Evolutionary conservation across 148 eudicot species (phyloP), one percentile per base, ranked within the genome.

Genomic region (Diospyros kaki): DNA sequence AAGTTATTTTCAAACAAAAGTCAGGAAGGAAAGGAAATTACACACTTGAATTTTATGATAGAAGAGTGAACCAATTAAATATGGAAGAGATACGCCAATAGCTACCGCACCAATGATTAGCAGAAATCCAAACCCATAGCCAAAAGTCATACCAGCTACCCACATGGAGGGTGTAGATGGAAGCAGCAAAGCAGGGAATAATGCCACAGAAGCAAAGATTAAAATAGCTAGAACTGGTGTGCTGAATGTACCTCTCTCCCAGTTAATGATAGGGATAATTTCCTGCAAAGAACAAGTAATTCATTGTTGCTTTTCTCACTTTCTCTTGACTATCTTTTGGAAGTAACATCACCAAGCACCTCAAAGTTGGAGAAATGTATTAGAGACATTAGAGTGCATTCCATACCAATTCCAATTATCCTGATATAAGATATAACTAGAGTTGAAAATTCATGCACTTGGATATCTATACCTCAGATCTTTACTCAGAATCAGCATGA

Each of bases 141-240:
- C 98, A 73, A 92, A 94, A 60, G 92, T 94, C 97, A 94, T 92
- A 74, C 97, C 98, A 58, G 96, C 97, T 68, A 92, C 84, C 98
- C 98, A 94, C 93, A 90, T 89, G 60, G 98, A 94, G 41, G 98
- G 98, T 41, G 96, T 76, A 60, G 96, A 89, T 75, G 98, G 98
- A 59, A 94, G 44, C 74, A 90, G 83, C 60, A 94, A 54, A 9
- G 83, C 65, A 43, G 98, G 98, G 77, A 94, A 94, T 62, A 94
- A 67, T 52, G 96, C 89, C 72, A 94, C 86, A 0, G 96, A 78
- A 58, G 78, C 81, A 76, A 90, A 89, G 51, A 94, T 72, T 67
- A 94, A 60, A 65, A 87, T 68, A 62, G 90, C 96, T 73, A 94
- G 86, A 75, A 83, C 74, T 39, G 87, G 89, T 48, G 66, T 74